A percentile compares a stretch with the other conserved stretches of the same genome.
phyloP scores from a whole-genome alignment of 169 alveolate species.

The Plasmodium berghei region DNA sequence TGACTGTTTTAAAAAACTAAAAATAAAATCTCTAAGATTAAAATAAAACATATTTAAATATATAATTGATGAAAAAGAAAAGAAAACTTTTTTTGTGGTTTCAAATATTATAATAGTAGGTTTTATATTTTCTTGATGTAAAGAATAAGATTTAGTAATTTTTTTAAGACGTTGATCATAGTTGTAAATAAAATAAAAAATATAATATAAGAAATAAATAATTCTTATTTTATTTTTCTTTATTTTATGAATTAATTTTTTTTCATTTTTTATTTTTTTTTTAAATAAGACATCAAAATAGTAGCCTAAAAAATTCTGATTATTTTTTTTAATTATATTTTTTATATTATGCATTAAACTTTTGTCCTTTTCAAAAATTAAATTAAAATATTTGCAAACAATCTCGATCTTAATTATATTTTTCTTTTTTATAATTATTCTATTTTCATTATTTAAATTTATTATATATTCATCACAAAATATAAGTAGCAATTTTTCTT shows the following conservation, averaged over 20 bases:
- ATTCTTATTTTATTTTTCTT: slow-evolving; percentile 14
- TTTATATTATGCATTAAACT: slow-evolving; percentile 21
- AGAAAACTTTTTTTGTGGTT: background rate
- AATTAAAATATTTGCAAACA: slow-evolving; percentile 33
- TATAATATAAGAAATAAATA: slow-evolving; percentile 28
- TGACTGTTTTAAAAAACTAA: background rate
- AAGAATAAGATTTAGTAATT: background rate
- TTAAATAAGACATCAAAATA: slow-evolving; percentile 61
- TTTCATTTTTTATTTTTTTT: slow-evolving; percentile 25
- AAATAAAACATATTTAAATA: slow-evolving; percentile 1
- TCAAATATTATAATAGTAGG: slow-evolving; percentile 12
- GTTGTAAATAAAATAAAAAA: slow-evolving; percentile 52
- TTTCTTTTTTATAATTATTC: slow-evolving; percentile 14
- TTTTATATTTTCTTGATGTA: background rate
- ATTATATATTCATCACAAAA: slow-evolving; percentile 42
- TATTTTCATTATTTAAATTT: slow-evolving; percentile 4
- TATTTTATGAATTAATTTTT: slow-evolving; percentile 31
- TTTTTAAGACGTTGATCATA: slow-evolving; percentile 12
- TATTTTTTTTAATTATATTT: slow-evolving; percentile 34
- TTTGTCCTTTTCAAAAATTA: slow-evolving; percentile 36
- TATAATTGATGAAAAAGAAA: slow-evolving; percentile 4
- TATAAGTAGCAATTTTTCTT: slow-evolving; percentile 10
- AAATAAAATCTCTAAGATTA: background rate
- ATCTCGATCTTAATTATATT: slow-evolving; percentile 38
- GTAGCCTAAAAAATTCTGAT: slow-evolving; percentile 26